Base-by-base conservation (phyloP, 2,329 filamentous ascomycete genomes). In the Cadophora gregata region DNA sequence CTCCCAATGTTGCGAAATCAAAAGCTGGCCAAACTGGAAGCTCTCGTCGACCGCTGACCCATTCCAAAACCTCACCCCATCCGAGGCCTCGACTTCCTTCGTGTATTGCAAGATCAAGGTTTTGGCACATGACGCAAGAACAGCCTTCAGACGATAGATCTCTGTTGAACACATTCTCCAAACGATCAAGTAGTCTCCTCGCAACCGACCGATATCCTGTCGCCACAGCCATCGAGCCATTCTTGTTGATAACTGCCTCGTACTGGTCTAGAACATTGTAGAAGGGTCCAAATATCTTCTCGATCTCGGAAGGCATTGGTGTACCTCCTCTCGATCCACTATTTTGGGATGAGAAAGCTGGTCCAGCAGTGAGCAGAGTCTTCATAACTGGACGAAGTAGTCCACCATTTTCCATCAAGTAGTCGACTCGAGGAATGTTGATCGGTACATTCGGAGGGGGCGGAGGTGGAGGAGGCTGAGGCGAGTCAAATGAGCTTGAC, bases 171-270 rank as follows among this genome's bases (percentile, higher is more conserved):
- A 99, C 93, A 65, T 95, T 93, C 77, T 97, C 95, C 4, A 99
- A 83, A 45, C 96, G 88, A 79, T 99, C 95, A 5, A 98, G 85
- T 27, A 98, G 81, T 61, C 94, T 88, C 5, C 96, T 89, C 3
- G 96, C 96, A n/a, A 98, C 92, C 0, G 95, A 97, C 63, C 93
- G 89, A 78, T 98, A 97, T 6, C 96, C 96, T 0, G 95, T 98
- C 19, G 96, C 96, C 1, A 98, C 96, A 2, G 96, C 96, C 5
- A 99, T 82, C 0, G 95, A 98, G 3, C 96, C 96, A 73, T 91
- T 93, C 69, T 91, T 93, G 50, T 85, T 82, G 69, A 98, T 84
- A 4, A 99, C 94, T 3, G 87, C 85, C 70, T 90, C 87, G 76
- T 97, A 98, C 75, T 97, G 91, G 71, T 97, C 91, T 25, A 99